These are phyloP conservation scores for Aspergillus aculeatus DNA, from an alignment of 2,329 filamentous ascomycete genomes.

Conservation along the genomic window DNA sequence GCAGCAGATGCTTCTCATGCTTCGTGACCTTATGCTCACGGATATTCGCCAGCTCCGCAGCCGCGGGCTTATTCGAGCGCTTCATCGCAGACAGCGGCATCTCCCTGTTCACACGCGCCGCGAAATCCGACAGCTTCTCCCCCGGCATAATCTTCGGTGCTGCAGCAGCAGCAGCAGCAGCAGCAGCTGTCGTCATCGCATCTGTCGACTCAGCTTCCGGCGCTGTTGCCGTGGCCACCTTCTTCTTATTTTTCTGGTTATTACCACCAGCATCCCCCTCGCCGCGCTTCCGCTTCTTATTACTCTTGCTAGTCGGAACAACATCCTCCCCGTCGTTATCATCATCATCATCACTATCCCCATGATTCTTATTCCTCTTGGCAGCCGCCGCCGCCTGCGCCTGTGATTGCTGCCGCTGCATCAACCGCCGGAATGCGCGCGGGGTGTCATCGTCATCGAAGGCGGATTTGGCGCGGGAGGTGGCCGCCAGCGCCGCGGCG, in stretches of 20 bases:
- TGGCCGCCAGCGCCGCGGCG: slow-evolving; percentile 40
- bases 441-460: slow-evolving; percentile 71
- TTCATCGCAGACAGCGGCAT: slow-evolving; percentile 73
- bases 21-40: slow-evolving; percentile 66
- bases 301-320: slow-evolving; percentile 39
- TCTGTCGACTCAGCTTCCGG: neutral
- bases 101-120: slow-evolving; percentile 77
- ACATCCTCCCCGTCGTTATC: neutral
- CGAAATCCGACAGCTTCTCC: slow-evolving; percentile 79
- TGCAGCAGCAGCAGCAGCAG: neutral
- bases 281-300: slow-evolving; percentile 51
- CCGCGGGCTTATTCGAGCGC: slow-evolving; percentile 48
- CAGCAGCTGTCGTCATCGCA: too few species aligned
- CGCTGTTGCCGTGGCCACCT: slow-evolving; percentile 5
- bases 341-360: neutral
- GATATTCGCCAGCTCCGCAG: slow-evolving; percentile 28
- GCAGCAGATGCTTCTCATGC: slow-evolving; percentile 75
- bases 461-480: slow-evolving; percentile 31
- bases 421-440: slow-evolving; percentile 79
- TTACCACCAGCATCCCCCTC: slow-evolving; percentile 20
- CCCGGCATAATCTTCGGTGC: slow-evolving; percentile 73
- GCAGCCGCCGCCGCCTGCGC: slow-evolving; percentile 27
- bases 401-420: slow-evolving; percentile 60
- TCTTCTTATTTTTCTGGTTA: slow-evolving; percentile 18
- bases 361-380: neutral